Percentiles rank a stretch among this genome's conserved stretches.
These are phyloP conservation scores for Apiospora phragmitis DNA, from an alignment of 2,329 filamentous ascomycete species.

Conservation along the genomic window DNA sequence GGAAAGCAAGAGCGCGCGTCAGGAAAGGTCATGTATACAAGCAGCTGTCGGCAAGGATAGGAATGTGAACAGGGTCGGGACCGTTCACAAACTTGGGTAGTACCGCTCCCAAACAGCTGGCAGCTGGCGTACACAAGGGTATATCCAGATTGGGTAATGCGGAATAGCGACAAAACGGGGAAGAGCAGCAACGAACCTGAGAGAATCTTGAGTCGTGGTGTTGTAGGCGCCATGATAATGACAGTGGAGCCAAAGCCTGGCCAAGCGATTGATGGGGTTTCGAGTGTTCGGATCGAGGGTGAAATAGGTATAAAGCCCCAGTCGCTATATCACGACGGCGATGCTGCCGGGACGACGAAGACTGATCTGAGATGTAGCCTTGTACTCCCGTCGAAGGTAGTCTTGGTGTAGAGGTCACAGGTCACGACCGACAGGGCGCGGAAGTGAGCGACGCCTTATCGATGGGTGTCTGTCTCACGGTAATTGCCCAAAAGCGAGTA, in stretches of 20 bases:
- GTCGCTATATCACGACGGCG: slow-evolving; percentile 12
- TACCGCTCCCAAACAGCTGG: slow-evolving; percentile 2
- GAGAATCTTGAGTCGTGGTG: slow-evolving; percentile 61
- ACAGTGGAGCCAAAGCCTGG: slow-evolving; percentile 21
- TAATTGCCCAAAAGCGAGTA: background rate
- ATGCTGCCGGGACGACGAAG: slow-evolving; percentile 4
- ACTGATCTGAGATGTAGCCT: slow-evolving; percentile 10
- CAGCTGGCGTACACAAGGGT: background rate
- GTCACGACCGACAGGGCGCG: slow-evolving; percentile 13
- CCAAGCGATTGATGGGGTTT: slow-evolving; percentile 21
- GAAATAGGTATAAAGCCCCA: background rate
- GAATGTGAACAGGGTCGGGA: background rate
- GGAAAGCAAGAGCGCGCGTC: slow-evolving; percentile 10
- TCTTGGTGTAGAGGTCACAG: slow-evolving; percentile 12
- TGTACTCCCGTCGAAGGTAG: background rate
- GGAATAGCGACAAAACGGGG: slow-evolving; percentile 9
- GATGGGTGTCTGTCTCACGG: slow-evolving; percentile 12
- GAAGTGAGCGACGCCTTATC: slow-evolving; percentile 15
- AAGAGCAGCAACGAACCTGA: slow-evolving; percentile 51
- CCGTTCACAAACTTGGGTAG: background rate
- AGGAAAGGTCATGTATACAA: slow-evolving; percentile 6
- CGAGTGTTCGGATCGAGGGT: slow-evolving; percentile 13
- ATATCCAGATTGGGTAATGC: background rate
- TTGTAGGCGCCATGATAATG: slow-evolving; percentile 58
- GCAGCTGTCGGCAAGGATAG: background rate